phyloP scores from a whole-genome alignment of 2,329 filamentous ascomycete species.

The Ophiostoma ips region DNA sequence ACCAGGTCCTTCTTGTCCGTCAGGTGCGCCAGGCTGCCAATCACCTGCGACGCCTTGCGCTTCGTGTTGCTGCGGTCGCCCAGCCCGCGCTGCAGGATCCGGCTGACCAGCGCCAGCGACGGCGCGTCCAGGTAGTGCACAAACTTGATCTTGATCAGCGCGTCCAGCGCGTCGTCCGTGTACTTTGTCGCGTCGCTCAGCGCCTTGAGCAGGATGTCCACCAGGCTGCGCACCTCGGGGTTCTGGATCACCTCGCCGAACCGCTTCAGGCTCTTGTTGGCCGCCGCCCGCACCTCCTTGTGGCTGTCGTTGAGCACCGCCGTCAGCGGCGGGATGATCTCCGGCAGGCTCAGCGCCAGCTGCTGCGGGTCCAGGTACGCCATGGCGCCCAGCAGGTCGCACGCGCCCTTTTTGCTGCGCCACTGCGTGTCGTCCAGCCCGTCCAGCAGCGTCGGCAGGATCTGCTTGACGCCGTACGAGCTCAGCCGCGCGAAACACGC shows the following conservation, averaged over 20 bases:
- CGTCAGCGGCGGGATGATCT: conserved; percentile 92
- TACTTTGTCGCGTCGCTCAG: conserved; percentile 95
- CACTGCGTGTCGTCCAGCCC: conserved; percentile 92
- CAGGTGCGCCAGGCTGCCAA: conserved; percentile 91
- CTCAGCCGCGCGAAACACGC: conserved; percentile 86
- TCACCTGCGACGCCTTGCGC: conserved; percentile 91
- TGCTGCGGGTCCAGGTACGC: conserved; percentile 95
- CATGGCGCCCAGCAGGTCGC: conserved; percentile 93
- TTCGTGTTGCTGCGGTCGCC: conserved; percentile 89
- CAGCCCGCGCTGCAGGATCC: conserved; percentile 86
- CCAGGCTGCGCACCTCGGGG: conserved; percentile 86
- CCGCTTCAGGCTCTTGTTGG: conserved; percentile 90
- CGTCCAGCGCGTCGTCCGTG: conserved; percentile 85
- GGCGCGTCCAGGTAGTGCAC: conserved; percentile 97
- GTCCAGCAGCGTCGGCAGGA: conserved; percentile 79
- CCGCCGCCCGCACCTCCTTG: conserved; percentile 85
- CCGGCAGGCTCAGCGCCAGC: conserved; percentile 77
- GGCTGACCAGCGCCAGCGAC: conserved; percentile 84
- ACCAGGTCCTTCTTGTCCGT: conserved; percentile 92
- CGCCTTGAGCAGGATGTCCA: conserved; percentile 84
- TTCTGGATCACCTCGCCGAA: conserved; percentile 98
- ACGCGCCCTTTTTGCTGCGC: conserved; percentile 97
- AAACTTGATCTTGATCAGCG: conserved; percentile 95
- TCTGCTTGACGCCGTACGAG: conserved; percentile 90
- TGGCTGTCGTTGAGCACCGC: conserved; percentile 93